Base-by-base conservation (phyloP, 2,329 filamentous ascomycete genomes). In the Ophiostoma sp. region DNA sequence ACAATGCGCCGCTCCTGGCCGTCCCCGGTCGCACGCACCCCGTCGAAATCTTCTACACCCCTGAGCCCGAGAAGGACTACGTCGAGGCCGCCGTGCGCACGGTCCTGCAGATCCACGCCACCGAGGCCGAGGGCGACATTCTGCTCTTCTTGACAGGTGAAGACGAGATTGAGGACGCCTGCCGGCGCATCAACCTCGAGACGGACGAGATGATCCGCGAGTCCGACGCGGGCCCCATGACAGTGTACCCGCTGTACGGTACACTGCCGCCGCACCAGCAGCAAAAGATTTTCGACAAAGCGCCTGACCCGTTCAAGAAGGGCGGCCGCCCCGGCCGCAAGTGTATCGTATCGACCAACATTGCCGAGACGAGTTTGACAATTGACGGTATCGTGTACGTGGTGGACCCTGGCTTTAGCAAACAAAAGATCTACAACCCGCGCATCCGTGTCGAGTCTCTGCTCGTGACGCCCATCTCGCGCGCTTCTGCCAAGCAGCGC, bases 371-470 rank as follows among this genome's bases (percentile, higher is more conserved):
- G 0, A 95, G 92, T 79, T 89, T 99, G 83, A 99, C 96, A 64
- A 99, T 99, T 75, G 96, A 99, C 80, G 96, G 96, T 81, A 99
- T 99, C 76, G 96, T 99, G 48, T 99, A 98, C 80, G 96, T 99
- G 45, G 95, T 99, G n/a, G 96, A 99, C 79, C 95, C 96, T 1
- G 96, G 96, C 48, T 99, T 99, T 85, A 97, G 94, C 85, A 99
- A 99, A 85, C 96, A 99, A 80, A 99, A 98, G 84, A 96, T 98
- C 76, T 99, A 98, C 86, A 98, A 99, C 82, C 95, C 96, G 28
- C 91, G 96, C 75, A 97, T 97, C 78, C 91, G 96, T 82, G 95
- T 99, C 76, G 96, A 99, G 83, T 98, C 96, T 0, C 88, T 99
- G 8, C 87, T 99, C n/a, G 95, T 99, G 5, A 98, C 96, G 2